phyloP scores from a whole-genome alignment of 2,329 filamentous ascomycete genomes.

The Chaetothyriales sp. region DNA sequence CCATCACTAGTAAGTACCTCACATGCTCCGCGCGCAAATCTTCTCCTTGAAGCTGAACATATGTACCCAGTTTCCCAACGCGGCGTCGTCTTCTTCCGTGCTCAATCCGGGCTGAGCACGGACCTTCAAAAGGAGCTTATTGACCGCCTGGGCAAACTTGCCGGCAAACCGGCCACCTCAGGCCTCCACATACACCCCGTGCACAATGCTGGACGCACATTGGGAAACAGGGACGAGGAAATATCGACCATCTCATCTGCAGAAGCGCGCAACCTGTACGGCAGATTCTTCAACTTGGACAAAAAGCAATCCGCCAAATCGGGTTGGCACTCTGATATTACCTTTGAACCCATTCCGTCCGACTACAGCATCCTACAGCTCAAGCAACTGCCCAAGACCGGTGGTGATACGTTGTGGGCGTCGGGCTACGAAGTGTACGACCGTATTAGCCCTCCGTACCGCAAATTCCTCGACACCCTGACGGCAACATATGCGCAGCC shows the following conservation, averaged over 20 bases:
- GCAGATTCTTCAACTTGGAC: constrained; percentile 22
- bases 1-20: constrained; percentile 45
- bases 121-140: constrained; percentile 54
- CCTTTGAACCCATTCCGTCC: constrained; percentile 49
- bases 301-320: constrained; percentile 30
- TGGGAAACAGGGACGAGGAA: constrained; percentile 44
- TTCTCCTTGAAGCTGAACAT: background rate
- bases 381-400: constrained; percentile 41
- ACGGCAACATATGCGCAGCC: constrained; percentile 43
- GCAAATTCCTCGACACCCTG: constrained; percentile 44
- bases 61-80: constrained; percentile 46
- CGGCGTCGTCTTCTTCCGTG: constrained; percentile 57
- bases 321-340: constrained; percentile 47
- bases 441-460: constrained; percentile 39
- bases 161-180: constrained; percentile 45
- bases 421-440: constrained; percentile 56
- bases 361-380: constrained; percentile 52
- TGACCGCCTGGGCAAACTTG: constrained; percentile 44
- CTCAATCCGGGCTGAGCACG: constrained; percentile 47
- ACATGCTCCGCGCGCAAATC: constrained; percentile 1
- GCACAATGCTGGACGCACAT: constrained; percentile 40
- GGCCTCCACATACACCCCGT: constrained; percentile 49
- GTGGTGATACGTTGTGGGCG: constrained; percentile 51
- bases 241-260: constrained; percentile 52
- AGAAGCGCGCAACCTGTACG: constrained; percentile 37